Percentiles rank a stretch among this genome's conserved stretches.
These are phyloP conservation scores for apple (Malus domestica) DNA, from an alignment of 306 rosid genomes.

Conservation along the genomic window DNA sequence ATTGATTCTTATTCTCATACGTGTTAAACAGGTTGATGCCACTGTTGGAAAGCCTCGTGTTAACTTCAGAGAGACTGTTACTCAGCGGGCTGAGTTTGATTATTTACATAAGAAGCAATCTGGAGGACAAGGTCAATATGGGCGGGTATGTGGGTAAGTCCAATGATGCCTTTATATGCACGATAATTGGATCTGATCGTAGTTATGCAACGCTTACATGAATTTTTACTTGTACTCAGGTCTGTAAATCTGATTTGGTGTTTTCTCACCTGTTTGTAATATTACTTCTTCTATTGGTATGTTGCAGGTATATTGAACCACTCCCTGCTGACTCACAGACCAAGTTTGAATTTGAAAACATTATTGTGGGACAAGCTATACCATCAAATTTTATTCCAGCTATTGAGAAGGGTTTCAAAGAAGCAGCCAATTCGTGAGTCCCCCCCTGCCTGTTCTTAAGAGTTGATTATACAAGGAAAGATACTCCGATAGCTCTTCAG, in stretches of 20 bases:
- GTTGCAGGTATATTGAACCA: constrained; percentile 80
- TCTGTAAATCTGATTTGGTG: not conserved
- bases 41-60: constrained; percentile 97
- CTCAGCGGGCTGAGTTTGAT: constrained; percentile 88
- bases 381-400: constrained; percentile 93
- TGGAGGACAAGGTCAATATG: constrained; percentile 99
- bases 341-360: constrained; percentile 91
- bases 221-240: not conserved
- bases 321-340: constrained; percentile 67
- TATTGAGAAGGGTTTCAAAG: constrained; percentile 93
- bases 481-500: not conserved
- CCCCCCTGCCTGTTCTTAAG: not conserved
- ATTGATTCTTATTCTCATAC: constrained; percentile 1
- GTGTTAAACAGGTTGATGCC: constrained; percentile 69
- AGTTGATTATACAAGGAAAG: not conserved
- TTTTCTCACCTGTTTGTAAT: not conserved
- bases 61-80: constrained; percentile 97
- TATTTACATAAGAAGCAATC: constrained; percentile 91
- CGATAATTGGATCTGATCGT: not conserved
- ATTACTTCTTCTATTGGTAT: constrained; percentile 3
- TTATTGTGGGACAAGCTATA: constrained; percentile 91
- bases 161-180: constrained; percentile 4
- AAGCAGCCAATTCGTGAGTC: constrained; percentile 95
- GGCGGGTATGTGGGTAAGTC: constrained; percentile 92
- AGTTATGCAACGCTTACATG: not conserved